A percentile compares a stretch with the other conserved stretches of the same genome.
Conservation (phyloP, 805 yeast genomes). For the Metschnikowia amazonensis region DNA sequence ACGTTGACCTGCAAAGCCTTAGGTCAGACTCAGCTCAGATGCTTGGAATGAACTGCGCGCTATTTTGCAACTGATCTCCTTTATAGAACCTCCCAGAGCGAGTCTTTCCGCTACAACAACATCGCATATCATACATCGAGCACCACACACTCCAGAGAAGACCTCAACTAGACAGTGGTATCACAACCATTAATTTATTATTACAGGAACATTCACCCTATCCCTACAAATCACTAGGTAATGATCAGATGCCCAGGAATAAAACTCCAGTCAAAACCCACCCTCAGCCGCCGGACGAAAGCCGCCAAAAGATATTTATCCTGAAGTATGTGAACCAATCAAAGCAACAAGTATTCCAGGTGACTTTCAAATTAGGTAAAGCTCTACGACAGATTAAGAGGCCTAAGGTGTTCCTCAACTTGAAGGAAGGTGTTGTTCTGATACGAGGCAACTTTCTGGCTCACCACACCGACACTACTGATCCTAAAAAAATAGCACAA, state of each 20-base stretch:
- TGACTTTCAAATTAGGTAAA: not conserved
- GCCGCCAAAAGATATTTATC: not conserved
- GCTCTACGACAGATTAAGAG: conserved; percentile 7
- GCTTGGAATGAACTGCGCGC: not conserved
- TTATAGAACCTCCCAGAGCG: not conserved
- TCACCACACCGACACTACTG: not conserved
- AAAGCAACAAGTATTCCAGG: not conserved
- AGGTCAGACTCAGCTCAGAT: too few relatives aligned
- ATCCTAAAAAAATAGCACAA: not conserved
- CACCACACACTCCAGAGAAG: not conserved
- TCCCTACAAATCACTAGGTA: not conserved
- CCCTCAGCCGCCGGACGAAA: not conserved
- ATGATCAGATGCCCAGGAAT: conserved; percentile 2
- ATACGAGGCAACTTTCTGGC: conserved; percentile 1
- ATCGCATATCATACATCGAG: not conserved
- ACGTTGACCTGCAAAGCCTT: too few relatives aligned
- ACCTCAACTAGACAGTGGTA: not conserved
- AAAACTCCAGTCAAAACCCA: not conserved
- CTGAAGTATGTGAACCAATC: not conserved
- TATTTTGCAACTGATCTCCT: not conserved
- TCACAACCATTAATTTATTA: not conserved
- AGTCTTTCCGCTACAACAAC: not conserved
- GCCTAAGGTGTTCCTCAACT: conserved; percentile 1
- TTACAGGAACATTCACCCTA: not conserved
- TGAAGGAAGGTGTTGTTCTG: not conserved